Evolutionary conservation across 192 early-diverging fungal genomes (phyloP), one percentile per base, ranked within the genome.

Genomic region (Phlyctochytrium bullatum): DNA sequence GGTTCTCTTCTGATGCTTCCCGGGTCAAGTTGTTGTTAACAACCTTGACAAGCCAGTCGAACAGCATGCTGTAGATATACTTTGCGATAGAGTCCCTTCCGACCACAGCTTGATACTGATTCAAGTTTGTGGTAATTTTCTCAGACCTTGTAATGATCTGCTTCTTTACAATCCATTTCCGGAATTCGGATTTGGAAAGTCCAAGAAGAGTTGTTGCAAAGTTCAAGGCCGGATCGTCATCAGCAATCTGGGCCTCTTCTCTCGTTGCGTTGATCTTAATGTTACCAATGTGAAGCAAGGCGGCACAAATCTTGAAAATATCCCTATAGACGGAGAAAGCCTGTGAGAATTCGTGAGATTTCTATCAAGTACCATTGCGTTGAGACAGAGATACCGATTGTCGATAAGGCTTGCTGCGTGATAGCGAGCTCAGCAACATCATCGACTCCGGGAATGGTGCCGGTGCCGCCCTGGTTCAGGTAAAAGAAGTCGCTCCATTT

Each of bases 11-110:
- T 3, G 61, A 63, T 12, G 76, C 77, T 27, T 75, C 71, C 24
- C 66, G 61, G 14, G 68, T 66, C 54, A 99, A 83, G 75, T 91
- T 90, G 40, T 73, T 73, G 77, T 99, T 99, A 78, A 93, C 88
- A 34, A 92, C 83, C 66, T 86, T 86, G 36, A 98, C 95, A 16
- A 99, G 76, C 94, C 96, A 99, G 65, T 98, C 95, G 62, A 99
- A 99, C 35, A 99, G 78, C 65, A 90, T 89, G 2, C 91, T 89
- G 80, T 99, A 99, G 65, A 99, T 88, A 74, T 92, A 97, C 79
- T 98, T 98, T 34, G 97, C 94, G 35, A 99, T 89, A 32, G 94
- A 94, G 72, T 99, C 97, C 25, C 91, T 80, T 20, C 91, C 91
- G 28, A 91, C 84, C 52, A 80, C 73, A 52, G 92, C 91, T 74